Base-by-base conservation (phyloP, 306 rosid genomes). In the Hippophae tibetana region DNA sequence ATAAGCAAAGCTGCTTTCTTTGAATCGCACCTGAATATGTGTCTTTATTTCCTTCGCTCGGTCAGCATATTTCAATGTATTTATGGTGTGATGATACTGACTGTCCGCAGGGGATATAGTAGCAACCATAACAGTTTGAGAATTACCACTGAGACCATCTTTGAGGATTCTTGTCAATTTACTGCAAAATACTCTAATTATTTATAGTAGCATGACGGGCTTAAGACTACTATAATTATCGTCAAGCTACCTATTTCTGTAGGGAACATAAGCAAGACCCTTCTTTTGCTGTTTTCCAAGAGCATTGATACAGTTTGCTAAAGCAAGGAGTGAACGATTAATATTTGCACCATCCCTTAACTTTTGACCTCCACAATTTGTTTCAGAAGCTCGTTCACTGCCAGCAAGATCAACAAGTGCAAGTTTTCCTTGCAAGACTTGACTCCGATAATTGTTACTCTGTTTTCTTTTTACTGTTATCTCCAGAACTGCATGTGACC, bases 341-440 rank as follows among this genome's bases (percentile, higher is more conserved):
- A 82, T 82, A 77, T 82, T 82, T 58, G 88, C 88, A 47, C 88
- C 88, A 68, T 82, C 88, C 61, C 82, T 74, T 62, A 82, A 63
- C 63, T 82, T 79, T 64, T 82, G 82, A 66, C 82, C 85, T 47
- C 78, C 76, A 56, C 53, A 76, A 54, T 76, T 74, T 62, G 89
- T 79, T 72, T 82, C 89, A 46, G 77, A 71, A 58, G 85, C 82
- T 49, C 85, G 71, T 63, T 82, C 89, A 52, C 89, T 79, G 64
- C 85, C 89, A 13, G 85, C 85, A 62, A 82, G 89, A 74, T 82
- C 89, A 58, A 82, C 85, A 43, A 76, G 89, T 13, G 85, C 85
- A 5, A 82, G 89, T 76, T 79, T 82, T 59, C 85, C 89, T 7
- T 67, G 76, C 76, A 76, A 52, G 59, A 82, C 71, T 75, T 82